These are phyloP conservation scores for Heterobasidion irregulare DNA, from an alignment of 1,284 basidiomycete genomes.

Conservation along the genomic window DNA sequence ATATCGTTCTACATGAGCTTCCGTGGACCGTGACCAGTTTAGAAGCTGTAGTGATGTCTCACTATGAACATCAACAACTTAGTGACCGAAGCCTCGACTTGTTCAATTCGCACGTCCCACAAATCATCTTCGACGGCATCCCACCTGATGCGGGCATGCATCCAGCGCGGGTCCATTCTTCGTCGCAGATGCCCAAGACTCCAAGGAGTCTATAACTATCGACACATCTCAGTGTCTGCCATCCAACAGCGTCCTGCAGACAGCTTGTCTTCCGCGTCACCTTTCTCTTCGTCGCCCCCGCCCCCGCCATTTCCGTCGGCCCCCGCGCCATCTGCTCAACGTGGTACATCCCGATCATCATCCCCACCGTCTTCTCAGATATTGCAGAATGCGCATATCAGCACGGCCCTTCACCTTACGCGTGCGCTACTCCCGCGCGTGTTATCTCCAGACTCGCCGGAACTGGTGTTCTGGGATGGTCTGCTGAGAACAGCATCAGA, in stretches of 20 bases:
- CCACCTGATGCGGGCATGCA: background rate
- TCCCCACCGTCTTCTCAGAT: background rate
- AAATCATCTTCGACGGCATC: too few species aligned
- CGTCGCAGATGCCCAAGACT: background rate
- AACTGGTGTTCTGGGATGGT: slow-evolving; percentile 6
- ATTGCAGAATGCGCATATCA: slow-evolving; percentile 5
- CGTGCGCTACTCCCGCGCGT: slow-evolving; percentile 7
- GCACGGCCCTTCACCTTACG: slow-evolving; percentile 7
- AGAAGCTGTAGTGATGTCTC: too few species aligned
- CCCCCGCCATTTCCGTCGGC: background rate
- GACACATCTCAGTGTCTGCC: background rate
- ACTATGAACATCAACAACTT: too few species aligned
- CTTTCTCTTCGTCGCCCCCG: background rate
- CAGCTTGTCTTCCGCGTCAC: background rate
- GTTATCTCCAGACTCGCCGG: slow-evolving; percentile 4
- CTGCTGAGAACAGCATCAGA: background rate
- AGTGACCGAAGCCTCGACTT: too few species aligned
- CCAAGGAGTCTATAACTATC: background rate
- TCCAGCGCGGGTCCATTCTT: background rate
- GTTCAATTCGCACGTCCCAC: too few species aligned
- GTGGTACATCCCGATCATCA: background rate
- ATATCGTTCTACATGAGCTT: too few species aligned
- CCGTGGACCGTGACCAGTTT: too few species aligned
- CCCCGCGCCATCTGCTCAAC: background rate
- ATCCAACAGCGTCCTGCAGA: background rate